phyloP scores from a whole-genome alignment of 2,329 filamentous ascomycete genomes.

The Trichoderma atrobrunneum region DNA sequence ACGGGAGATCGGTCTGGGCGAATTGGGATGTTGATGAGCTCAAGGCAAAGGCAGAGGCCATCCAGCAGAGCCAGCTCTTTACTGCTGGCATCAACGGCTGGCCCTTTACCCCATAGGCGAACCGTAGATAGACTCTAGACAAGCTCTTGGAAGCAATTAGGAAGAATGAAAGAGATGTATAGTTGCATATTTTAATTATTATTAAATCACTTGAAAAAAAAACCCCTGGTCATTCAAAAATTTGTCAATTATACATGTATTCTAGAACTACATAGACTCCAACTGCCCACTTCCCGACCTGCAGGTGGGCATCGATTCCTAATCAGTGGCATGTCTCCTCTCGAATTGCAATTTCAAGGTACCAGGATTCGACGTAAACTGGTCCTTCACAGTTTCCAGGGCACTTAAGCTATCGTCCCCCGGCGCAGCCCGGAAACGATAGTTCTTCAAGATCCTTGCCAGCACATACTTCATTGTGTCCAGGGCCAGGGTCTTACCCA shows the following conservation, averaged over 20 bases:
- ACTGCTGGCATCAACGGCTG: constrained; percentile 15
- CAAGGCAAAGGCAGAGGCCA: constrained; percentile 28
- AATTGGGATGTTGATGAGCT: constrained; percentile 53
- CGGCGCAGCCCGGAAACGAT: background rate
- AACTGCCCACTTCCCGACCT: background rate
- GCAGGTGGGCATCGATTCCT: background rate
- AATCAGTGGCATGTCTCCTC: background rate
- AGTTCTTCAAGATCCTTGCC: constrained; percentile 12
- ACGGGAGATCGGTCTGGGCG: constrained; percentile 45
- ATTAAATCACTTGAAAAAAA: background rate
- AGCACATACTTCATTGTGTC: constrained; percentile 13
- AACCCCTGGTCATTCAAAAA: background rate
- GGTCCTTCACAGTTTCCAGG: background rate
- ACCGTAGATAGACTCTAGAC: background rate
- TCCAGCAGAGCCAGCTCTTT: constrained; percentile 7
- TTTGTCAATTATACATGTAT: background rate
- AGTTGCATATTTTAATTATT: background rate
- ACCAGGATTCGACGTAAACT: background rate
- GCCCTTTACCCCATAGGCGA: constrained; percentile 1
- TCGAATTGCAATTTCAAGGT: background rate
- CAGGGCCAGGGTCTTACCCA: constrained; percentile 6
- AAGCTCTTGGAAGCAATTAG: background rate
- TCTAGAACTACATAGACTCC: background rate
- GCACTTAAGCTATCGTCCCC: background rate
- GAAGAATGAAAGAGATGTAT: background rate